Evolutionary conservation across 2,329 filamentous ascomycete species (phyloP).

Genomic region (Xylariales sp.): DNA sequence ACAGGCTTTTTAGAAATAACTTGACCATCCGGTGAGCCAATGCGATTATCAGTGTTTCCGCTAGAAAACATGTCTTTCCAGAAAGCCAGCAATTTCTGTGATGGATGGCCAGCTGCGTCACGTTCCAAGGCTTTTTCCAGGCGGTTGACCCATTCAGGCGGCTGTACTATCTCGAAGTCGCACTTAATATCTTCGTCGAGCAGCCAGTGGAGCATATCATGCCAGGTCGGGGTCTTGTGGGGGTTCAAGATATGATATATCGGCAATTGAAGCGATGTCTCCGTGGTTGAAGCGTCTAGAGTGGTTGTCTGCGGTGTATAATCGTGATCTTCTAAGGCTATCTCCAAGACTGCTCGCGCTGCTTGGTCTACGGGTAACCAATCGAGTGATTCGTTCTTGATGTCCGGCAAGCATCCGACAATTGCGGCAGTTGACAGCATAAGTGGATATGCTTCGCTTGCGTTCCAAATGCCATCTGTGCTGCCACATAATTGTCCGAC

Average conservation of each 20-base stretch:
- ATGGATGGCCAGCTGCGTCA: background rate
- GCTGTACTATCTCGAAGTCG: constrained; percentile 1
- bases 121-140: background rate
- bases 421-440: constrained; percentile 37
- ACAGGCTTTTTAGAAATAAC: background rate
- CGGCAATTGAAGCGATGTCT: too few species aligned
- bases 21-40: too few species aligned
- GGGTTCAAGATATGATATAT: constrained; percentile 48
- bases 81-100: constrained; percentile 4
- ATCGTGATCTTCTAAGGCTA: constrained; percentile 16
- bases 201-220: constrained; percentile 32
- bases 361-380: constrained; percentile 45
- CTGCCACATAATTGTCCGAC: constrained; percentile 43
- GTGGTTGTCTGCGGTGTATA: constrained; percentile 21
- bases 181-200: background rate
- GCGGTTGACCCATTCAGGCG: background rate
- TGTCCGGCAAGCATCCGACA: constrained; percentile 33
- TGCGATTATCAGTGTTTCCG: background rate
- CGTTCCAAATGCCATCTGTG: constrained; percentile 39
- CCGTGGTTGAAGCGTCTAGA: constrained; percentile 7
- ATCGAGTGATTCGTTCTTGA: constrained; percentile 31
- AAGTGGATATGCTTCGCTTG: constrained; percentile 42
- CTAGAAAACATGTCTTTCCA: background rate
- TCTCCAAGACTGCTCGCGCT: constrained; percentile 36
- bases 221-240: constrained; percentile 37